These are phyloP conservation scores for Cardiosporidium cionae DNA, from an alignment of 169 alveolate genomes.

Conservation along the genomic window DNA sequence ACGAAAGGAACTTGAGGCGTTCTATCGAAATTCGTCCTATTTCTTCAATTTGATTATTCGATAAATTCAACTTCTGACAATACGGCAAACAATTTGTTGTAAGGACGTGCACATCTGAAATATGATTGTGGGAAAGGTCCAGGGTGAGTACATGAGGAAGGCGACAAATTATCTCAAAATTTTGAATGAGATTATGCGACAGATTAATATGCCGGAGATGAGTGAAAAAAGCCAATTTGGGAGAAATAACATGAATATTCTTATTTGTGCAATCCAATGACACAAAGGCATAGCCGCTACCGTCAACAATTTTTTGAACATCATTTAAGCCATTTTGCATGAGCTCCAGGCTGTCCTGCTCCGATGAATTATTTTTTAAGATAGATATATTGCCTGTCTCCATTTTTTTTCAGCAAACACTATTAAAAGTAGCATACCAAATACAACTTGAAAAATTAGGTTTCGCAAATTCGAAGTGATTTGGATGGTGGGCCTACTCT, in stretches of 20 bases:
- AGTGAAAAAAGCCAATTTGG: slow-evolving; percentile 2
- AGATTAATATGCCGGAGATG: slow-evolving; percentile 30
- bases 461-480: too few species aligned
- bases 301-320: slow-evolving; percentile 29
- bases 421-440: too few species aligned
- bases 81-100: slow-evolving; percentile 22
- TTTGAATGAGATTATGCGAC: slow-evolving; percentile 18
- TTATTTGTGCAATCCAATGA: slow-evolving; percentile 21
- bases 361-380: too few species aligned
- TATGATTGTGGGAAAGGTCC: slow-evolving; percentile 19
- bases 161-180: slow-evolving; percentile 6
- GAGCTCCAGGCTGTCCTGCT: too few species aligned
- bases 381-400: too few species aligned
- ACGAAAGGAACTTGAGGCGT: too few species aligned
- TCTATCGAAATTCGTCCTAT: too few species aligned
- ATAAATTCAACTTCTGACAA: slow-evolving; percentile 13
- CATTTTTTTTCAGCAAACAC: too few species aligned
- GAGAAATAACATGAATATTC: slow-evolving; percentile 11
- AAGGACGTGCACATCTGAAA: slow-evolving; percentile 11
- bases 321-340: slow-evolving; percentile 21
- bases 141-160: slow-evolving; percentile 27
- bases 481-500: too few species aligned
- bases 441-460: too few species aligned
- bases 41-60: slow-evolving; percentile 16
- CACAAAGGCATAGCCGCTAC: slow-evolving; percentile 31